Evolutionary conservation across 225 moss, liverwort and hornwort species (phyloP).

Genomic region (Climacium dendroides): DNA sequence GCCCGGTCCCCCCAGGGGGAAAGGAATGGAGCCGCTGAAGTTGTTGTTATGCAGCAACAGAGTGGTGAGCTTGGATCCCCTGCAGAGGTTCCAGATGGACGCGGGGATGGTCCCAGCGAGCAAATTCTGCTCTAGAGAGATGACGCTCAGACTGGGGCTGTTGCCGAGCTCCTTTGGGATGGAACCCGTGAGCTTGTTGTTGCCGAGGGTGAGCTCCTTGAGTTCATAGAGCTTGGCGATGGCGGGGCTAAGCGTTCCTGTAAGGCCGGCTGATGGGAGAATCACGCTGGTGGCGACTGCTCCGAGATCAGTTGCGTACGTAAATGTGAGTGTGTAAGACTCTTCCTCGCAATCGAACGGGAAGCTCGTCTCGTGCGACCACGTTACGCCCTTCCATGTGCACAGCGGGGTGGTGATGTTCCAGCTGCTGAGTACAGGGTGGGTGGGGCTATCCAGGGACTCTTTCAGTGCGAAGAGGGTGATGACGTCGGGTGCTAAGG

Average conservation of each 20-base stretch:
- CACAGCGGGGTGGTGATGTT: slow-evolving; percentile 14
- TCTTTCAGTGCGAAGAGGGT: slow-evolving; percentile 17
- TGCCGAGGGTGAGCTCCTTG: not conserved
- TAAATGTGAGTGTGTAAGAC: slow-evolving; percentile 7
- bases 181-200: slow-evolving; percentile 14
- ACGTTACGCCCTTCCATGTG: slow-evolving; percentile 19
- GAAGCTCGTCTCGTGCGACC: slow-evolving; percentile 16
- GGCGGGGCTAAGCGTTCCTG: slow-evolving; percentile 3
- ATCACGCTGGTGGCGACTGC: slow-evolving; percentile 8
- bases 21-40: slow-evolving; percentile 13
- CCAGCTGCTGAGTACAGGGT: slow-evolving; percentile 11
- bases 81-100: slow-evolving; percentile 24
- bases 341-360: slow-evolving; percentile 21
- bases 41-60: slow-evolving; percentile 18
- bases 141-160: not conserved
- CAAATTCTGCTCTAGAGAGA: slow-evolving; percentile 9
- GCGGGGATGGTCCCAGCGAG: slow-evolving; percentile 16
- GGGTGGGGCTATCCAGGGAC: not conserved
- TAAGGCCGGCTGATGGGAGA: not conserved
- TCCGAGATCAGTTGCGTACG: slow-evolving; percentile 6
- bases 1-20: slow-evolving; percentile 2
- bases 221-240: slow-evolving; percentile 13
- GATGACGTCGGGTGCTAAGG: slow-evolving; percentile 13
- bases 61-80: not conserved
- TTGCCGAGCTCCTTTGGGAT: slow-evolving; percentile 10